Evolutionary conservation across 805 yeast species (phyloP).

Genomic region (Suhomyces tanzawaensis): DNA sequence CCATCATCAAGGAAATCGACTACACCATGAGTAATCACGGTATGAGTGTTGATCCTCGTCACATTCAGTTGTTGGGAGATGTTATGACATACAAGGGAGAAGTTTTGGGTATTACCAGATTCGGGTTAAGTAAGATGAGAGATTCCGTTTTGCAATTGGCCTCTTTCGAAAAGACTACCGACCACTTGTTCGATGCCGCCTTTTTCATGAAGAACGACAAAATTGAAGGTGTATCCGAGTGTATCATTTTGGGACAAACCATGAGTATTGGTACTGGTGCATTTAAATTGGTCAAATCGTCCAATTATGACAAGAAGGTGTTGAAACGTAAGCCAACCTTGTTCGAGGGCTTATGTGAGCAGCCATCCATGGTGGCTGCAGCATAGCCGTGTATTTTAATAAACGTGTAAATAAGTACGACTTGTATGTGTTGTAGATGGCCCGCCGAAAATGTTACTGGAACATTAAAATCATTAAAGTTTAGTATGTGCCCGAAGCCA

Average conservation of each 20-base stretch:
- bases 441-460: too few species aligned
- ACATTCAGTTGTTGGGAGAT: conserved; percentile 93
- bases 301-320: conserved; percentile 42
- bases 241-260: conserved; percentile 96
- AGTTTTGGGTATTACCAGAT: conserved; percentile 95
- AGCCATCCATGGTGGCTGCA: conserved; percentile 5
- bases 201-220: conserved; percentile 95
- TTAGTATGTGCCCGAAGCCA: too few species aligned
- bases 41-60: conserved; percentile 99
- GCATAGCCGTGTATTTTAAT: too few species aligned
- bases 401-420: too few species aligned
- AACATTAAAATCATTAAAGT: too few species aligned
- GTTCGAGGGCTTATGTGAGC: conserved; percentile 44
- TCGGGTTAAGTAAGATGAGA: conserved; percentile 97
- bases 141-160: conserved; percentile 97
- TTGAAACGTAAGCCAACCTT: conserved; percentile 43
- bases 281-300: conserved; percentile 73
- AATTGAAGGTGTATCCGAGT: conserved; percentile 96
- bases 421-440: too few species aligned
- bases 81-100: conserved; percentile 99
- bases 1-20: conserved; percentile 91
- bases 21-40: conserved; percentile 99
- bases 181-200: conserved; percentile 96
- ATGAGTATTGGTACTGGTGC: conserved; percentile 98
- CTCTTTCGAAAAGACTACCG: conserved; percentile 96